phyloP scores from a whole-genome alignment of 805 yeast species.

The Myxozyma monticola region DNA sequence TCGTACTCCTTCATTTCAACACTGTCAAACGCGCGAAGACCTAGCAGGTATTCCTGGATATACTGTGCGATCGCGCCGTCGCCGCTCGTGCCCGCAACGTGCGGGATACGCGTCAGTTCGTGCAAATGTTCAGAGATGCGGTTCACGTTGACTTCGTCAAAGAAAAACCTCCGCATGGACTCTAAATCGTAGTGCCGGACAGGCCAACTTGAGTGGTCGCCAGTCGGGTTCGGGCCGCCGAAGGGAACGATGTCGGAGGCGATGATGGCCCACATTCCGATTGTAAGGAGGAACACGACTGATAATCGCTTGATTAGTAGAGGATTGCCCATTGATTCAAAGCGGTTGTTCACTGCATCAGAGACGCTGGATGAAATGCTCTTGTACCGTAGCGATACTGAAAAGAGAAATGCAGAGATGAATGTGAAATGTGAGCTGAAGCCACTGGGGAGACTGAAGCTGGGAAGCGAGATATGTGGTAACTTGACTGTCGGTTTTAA shows the following conservation, averaged over 20 bases:
- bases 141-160: constrained; percentile 53
- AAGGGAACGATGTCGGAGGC: constrained; percentile 55
- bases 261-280: constrained; percentile 57
- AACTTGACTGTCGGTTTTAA: constrained; percentile 3
- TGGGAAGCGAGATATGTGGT: constrained; percentile 30
- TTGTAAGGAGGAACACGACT: constrained; percentile 66
- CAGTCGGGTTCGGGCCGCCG: background rate
- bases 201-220: constrained; percentile 15
- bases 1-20: constrained; percentile 54
- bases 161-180: constrained; percentile 51
- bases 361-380: constrained; percentile 6
- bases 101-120: constrained; percentile 78
- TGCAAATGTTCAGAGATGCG: constrained; percentile 65
- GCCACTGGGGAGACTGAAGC: constrained; percentile 34
- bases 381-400: constrained; percentile 3
- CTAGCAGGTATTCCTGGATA: constrained; percentile 56
- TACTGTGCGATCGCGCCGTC: constrained; percentile 72
- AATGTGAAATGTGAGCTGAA: constrained; percentile 9
- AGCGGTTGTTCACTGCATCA: constrained; percentile 34
- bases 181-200: constrained; percentile 61
- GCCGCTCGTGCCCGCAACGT: constrained; percentile 84
- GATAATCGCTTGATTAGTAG: constrained; percentile 73
- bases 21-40: constrained; percentile 8
- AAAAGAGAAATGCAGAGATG: constrained; percentile 9
- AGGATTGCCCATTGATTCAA: constrained; percentile 80